Conservation (phyloP, 805 yeast species). For the Starmerella bombicola region DNA sequence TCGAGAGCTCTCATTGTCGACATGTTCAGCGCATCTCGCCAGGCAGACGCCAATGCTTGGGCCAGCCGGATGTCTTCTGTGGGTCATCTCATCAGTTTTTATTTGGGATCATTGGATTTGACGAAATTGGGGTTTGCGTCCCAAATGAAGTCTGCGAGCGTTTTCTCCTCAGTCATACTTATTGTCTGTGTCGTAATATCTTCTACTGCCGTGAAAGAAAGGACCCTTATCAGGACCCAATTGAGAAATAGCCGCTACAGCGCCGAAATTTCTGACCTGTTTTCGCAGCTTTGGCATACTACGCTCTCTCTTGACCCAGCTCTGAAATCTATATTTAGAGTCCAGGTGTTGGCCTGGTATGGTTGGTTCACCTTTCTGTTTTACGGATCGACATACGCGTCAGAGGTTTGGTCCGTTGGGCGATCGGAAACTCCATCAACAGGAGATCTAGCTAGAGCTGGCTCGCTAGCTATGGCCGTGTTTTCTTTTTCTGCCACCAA, state of each 20-base stretch:
- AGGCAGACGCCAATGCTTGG: slow-evolving; percentile 51
- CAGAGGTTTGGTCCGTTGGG: slow-evolving; percentile 39
- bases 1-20: slow-evolving; percentile 51
- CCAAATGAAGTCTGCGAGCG: slow-evolving; percentile 42
- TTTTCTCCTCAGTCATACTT: slow-evolving; percentile 35
- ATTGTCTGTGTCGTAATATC: slow-evolving; percentile 33
- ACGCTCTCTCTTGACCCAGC: slow-evolving; percentile 35
- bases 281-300: slow-evolving; percentile 9
- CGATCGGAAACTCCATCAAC: slow-evolving; percentile 18
- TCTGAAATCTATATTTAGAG: slow-evolving; percentile 39
- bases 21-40: slow-evolving; percentile 45
- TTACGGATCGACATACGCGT: slow-evolving; percentile 54
- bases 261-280: neutral
- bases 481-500: slow-evolving; percentile 28
- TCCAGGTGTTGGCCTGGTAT: slow-evolving; percentile 56
- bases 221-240: slow-evolving; percentile 36
- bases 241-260: neutral
- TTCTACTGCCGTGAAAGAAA: slow-evolving; percentile 36
- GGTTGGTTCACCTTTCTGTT: slow-evolving; percentile 56
- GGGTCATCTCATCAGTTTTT: slow-evolving; percentile 47
- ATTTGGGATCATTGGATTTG: slow-evolving; percentile 40
- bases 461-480: slow-evolving; percentile 28
- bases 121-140: slow-evolving; percentile 35
- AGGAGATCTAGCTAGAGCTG: slow-evolving; percentile 27
- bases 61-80: slow-evolving; percentile 52